Percentiles rank a stretch among this genome's conserved stretches.
Evolutionary conservation across 2,329 filamentous ascomycete species (phyloP).

Genomic region (Penicillium freii): DNA sequence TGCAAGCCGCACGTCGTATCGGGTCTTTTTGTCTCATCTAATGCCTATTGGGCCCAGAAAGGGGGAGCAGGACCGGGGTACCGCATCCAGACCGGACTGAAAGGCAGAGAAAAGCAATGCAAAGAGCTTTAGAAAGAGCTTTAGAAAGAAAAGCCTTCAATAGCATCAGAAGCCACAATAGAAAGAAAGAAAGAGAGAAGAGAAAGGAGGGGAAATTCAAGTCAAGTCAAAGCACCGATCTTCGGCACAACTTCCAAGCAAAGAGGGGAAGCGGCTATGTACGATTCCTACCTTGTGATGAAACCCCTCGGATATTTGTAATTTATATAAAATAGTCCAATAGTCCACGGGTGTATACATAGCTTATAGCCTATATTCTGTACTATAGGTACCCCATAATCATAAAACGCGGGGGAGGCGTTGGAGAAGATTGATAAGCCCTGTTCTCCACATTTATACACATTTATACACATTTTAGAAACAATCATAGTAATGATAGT

Average conservation of each 20-base stretch:
- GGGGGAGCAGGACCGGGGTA: neutral
- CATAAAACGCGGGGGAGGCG: neutral
- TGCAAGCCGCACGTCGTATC: neutral
- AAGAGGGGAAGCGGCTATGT: conserved; percentile 3
- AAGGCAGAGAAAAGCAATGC: neutral
- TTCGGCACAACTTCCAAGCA: conserved; percentile 3
- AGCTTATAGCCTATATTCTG: too few relatives aligned
- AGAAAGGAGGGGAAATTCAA: conserved; percentile 1
- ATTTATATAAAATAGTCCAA: neutral
- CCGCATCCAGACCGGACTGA: conserved; percentile 4
- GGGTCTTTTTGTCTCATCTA: conserved; percentile 6
- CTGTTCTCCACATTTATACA: neutral
- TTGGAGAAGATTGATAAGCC: neutral
- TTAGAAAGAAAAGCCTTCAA: neutral
- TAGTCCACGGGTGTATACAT: too few relatives aligned
- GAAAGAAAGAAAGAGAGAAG: neutral
- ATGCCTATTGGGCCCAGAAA: neutral
- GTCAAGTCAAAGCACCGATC: conserved; percentile 3
- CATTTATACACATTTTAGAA: neutral
- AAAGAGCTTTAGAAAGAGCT: neutral
- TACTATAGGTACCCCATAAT: neutral
- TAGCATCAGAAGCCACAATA: neutral
- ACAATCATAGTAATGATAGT: neutral
- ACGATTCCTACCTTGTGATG: neutral
- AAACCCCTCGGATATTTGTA: neutral